Percentiles rank a stretch among this genome's conserved stretches.
These are phyloP conservation scores for Paramecium primaurelia DNA, from an alignment of 73 alveolate species.

Conservation along the genomic window DNA sequence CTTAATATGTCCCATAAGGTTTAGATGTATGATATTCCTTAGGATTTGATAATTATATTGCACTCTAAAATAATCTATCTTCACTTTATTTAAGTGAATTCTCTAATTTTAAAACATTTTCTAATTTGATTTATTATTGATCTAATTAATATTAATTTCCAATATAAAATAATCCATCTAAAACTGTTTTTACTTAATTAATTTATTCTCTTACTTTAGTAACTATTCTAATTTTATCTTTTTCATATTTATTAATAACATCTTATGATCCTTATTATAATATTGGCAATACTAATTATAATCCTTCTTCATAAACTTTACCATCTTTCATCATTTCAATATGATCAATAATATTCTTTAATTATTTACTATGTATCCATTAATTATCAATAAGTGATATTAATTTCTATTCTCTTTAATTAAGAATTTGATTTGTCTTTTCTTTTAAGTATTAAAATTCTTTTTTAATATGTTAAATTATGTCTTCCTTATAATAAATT, in stretches of 20 bases:
- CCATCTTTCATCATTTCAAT: neutral
- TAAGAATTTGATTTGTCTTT: neutral
- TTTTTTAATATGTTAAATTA: neutral
- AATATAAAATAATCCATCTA: slow-evolving; percentile 37
- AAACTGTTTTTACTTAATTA: slow-evolving; percentile 17
- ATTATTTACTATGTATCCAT: neutral
- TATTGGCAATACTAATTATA: neutral
- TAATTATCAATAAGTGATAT: neutral
- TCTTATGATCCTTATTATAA: neutral
- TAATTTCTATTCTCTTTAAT: neutral
- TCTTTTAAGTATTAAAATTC: slow-evolving; percentile 11
- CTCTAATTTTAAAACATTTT: neutral
- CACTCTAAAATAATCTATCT: slow-evolving; percentile 15
- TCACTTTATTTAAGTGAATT: neutral
- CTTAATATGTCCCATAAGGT: slow-evolving; percentile 34
- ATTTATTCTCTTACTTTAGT: neutral
- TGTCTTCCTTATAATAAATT: neutral
- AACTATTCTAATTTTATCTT: neutral
- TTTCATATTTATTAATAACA: neutral
- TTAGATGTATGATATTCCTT: neutral
- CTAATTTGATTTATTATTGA: neutral
- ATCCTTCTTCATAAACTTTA: slow-evolving; percentile 40
- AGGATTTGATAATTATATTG: neutral
- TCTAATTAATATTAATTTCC: slow-evolving; percentile 35
- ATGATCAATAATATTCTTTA: slow-evolving; percentile 23